Base-by-base conservation (phyloP, 75 land plant species). In the Azolla pinnata region DNA sequence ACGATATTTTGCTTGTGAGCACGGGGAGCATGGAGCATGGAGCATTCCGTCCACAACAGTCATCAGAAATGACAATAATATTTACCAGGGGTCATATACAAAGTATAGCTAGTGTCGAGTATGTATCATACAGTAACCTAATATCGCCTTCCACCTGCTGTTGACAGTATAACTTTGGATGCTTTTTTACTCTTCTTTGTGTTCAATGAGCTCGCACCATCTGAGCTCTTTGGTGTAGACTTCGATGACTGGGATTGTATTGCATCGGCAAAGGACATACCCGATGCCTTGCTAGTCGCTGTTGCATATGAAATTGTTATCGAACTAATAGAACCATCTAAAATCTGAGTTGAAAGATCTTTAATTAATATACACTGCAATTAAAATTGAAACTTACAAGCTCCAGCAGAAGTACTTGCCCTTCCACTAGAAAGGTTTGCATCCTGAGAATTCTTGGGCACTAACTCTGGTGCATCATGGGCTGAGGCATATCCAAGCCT, bases 81-180 rank as follows among this genome's bases (percentile, higher is more conserved):
- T n/a, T n/a, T n/a, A n/a, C n/a, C n/a, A n/a, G n/a, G n/a, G n/a
- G n/a, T n/a, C n/a, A n/a, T n/a, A n/a, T n/a, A n/a, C n/a, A n/a
- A n/a, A n/a, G n/a, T n/a, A n/a, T n/a, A n/a, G n/a, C n/a, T n/a
- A n/a, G n/a, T n/a, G n/a, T n/a, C n/a, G n/a, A n/a, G n/a, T n/a
- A n/a, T n/a, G n/a, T n/a, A n/a, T n/a, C n/a, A n/a, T n/a, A n/a
- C n/a, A n/a, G n/a, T n/a, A n/a, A n/a, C n/a, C n/a, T n/a, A 88
- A 52, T 88, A 88, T 30, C 90, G 83, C 29, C 95, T 69, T 23
- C 90, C 86, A 46, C 95, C 86, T 30, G 90, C 67, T 20, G 95
- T 88, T 1, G 95, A 88, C 20, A 88, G 68, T 14, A 88, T 69
- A 10, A 88, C 74, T 53, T 79, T 67, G 18, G 67, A 63, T 31